phyloP scores from a whole-genome alignment of 176 grass and related monocot species.

The Aegilops umbellulata region DNA sequence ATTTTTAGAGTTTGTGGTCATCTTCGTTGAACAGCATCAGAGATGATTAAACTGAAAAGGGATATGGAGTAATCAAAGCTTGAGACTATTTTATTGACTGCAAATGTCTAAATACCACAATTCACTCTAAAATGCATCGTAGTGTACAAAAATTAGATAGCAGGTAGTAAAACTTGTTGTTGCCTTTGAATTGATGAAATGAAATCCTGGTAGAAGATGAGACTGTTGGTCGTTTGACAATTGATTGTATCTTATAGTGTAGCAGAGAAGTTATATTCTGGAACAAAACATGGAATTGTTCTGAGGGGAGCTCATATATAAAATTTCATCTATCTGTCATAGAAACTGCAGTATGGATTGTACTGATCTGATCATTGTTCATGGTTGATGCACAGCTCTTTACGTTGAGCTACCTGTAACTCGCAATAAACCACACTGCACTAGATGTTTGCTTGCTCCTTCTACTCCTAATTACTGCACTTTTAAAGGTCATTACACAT shows the following conservation, averaged over 20 bases:
- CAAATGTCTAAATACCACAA: background rate
- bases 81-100: background rate
- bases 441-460: background rate
- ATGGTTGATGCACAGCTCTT: background rate
- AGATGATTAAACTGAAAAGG: background rate
- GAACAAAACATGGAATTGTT: background rate
- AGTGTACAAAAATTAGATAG: background rate
- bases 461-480: background rate
- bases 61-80: background rate
- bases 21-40: background rate
- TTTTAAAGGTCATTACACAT: background rate
- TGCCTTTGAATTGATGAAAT: background rate
- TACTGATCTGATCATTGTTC: background rate
- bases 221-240: background rate
- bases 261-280: background rate
- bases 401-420: no score
- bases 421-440: no score
- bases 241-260: background rate
- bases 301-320: background rate
- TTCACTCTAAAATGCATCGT: background rate
- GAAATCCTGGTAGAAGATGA: background rate
- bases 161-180: background rate
- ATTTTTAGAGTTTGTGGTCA: constrained; percentile 1
- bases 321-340: background rate
- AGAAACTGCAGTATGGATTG: background rate